phyloP scores from a whole-genome alignment of 2,329 filamentous ascomycete genomes.

The Balansia obtecta region DNA sequence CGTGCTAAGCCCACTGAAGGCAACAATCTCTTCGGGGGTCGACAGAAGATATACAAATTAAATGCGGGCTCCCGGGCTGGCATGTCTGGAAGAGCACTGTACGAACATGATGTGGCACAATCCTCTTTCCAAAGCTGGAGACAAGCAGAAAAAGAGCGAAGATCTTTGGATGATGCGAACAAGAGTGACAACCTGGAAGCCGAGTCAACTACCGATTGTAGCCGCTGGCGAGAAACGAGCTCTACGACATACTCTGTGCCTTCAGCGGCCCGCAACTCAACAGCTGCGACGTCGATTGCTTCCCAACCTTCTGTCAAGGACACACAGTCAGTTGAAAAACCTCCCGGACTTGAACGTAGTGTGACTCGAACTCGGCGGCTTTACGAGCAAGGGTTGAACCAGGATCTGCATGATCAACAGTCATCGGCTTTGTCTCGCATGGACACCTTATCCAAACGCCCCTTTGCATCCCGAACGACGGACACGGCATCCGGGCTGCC shows the following conservation, averaged over 20 bases:
- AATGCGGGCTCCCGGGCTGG: constrained; percentile 39
- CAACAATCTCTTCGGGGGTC: constrained; percentile 86
- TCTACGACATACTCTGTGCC: constrained; percentile 67
- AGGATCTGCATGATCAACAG: constrained; percentile 72
- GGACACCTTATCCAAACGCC: constrained; percentile 59
- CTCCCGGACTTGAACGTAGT: constrained; percentile 45
- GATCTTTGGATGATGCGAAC: constrained; percentile 26
- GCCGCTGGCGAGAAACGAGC: constrained; percentile 70
- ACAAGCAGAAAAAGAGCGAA: constrained; percentile 45
- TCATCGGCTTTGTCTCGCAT: constrained; percentile 64
- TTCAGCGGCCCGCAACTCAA: constrained; percentile 62
- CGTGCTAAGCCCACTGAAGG: constrained; percentile 74
- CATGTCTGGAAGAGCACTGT: constrained; percentile 59
- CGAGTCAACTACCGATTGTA: constrained; percentile 48
- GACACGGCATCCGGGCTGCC: constrained; percentile 32
- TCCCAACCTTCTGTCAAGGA: constrained; percentile 47
- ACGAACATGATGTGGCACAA: constrained; percentile 74
- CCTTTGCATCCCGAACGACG: constrained; percentile 35
- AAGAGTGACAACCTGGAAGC: constrained; percentile 25
- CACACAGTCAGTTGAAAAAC: constrained; percentile 24
- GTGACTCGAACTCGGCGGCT: constrained; percentile 61
- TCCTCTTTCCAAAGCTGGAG: constrained; percentile 75
- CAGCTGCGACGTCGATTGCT: constrained; percentile 74
- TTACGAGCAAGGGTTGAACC: constrained; percentile 72
- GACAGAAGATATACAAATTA: constrained; percentile 92